Conservation (phyloP, 305 asterid genomes). For the Solanum hybrid region DNA sequence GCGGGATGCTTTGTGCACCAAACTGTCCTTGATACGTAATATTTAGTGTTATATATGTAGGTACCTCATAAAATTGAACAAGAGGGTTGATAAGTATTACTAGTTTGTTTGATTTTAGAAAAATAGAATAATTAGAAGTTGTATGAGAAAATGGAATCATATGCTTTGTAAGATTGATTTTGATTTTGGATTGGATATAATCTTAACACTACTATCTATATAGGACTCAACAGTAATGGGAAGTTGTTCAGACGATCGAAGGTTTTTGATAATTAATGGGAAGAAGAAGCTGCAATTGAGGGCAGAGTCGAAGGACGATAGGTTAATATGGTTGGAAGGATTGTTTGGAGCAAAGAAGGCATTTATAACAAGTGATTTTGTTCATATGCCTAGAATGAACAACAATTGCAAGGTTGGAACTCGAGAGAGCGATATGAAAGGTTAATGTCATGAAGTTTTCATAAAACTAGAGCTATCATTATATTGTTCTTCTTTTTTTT, state of each 20-base stretch:
- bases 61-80: too few species aligned
- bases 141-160: background rate
- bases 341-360: slow-evolving; percentile 12
- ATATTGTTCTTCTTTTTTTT: background rate
- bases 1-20: background rate
- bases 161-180: background rate
- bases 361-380: slow-evolving; percentile 3
- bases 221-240: slow-evolving; percentile 22
- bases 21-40: background rate
- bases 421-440: background rate
- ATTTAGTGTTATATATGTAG: too few species aligned
- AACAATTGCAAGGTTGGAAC: background rate
- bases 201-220: background rate
- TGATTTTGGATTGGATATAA: background rate
- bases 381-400: background rate
- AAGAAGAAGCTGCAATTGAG: slow-evolving; percentile 20
- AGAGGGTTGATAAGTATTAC: too few species aligned
- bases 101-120: too few species aligned
- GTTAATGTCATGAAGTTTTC: background rate
- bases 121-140: too few species aligned
- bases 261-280: slow-evolving; percentile 22
- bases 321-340: slow-evolving; percentile 18
- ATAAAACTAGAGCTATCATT: background rate
- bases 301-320: slow-evolving; percentile 18
- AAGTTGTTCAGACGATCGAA: slow-evolving; percentile 18